Base-by-base conservation (phyloP, 768 basidiomycete genomes). In the Termitomyces bulborhizus region DNA sequence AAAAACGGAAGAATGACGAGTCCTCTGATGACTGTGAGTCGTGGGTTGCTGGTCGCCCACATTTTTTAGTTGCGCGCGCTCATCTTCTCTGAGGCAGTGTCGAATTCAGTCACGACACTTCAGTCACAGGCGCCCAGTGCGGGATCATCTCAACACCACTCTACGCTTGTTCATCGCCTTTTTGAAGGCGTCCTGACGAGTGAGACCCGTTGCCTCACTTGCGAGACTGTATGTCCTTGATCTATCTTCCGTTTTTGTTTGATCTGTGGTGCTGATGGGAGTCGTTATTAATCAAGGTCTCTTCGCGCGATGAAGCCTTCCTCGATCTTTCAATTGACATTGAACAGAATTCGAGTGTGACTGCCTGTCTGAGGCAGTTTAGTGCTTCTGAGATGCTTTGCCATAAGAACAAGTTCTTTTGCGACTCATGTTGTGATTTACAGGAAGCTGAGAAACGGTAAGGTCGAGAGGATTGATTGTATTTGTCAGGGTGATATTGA, bases 251-350 rank as follows among this genome's bases (percentile, higher is more conserved):
- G 1, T 21, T 21, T 21, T 21, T 21, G 21, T 21, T 21, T 21
- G 1, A 21, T 21, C 21, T 21, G 21, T 21, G 21, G 55, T 46
- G 55, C 51, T 55, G 27, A 65, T 56, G 50, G 51, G 46, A 51
- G 21, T 49, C 3, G 16, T 13, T 4, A 21, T n/a, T 2, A 21
- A 32, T n/a, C 8, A 59, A 93, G 90, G 84, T 91, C 4, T 93
- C 93, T 6, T 90, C 93, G 9, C 86, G 97, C 18, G 96, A 98
- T 65, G 97, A 99, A 70, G 84, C 88, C 9, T 99, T 99, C 73
- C 81, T 99, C 53, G 97, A 99, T 72, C 79, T 99, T n/a, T 98
- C 95, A 4, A 93, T 99, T 71, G 97, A 99, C 69, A 98, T 99
- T 62, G 96, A 98, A 68, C 93, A 97, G 69, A 97, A 98, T 70